Base-by-base conservation (phyloP, 208 protist species). In the Porcisia hertigi region DNA sequence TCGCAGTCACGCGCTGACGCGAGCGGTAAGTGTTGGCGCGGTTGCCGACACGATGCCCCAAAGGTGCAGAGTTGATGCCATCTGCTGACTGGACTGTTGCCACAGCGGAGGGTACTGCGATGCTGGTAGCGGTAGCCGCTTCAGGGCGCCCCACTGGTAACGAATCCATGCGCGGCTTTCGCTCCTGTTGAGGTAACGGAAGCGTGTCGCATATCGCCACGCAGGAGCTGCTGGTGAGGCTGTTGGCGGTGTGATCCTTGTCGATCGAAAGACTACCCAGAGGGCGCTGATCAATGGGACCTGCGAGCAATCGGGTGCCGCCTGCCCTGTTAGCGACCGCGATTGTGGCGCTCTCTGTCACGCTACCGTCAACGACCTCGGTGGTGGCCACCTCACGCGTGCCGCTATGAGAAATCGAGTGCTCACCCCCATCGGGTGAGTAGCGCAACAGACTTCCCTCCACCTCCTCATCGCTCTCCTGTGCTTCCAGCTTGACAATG, bases 401-500 rank as follows among this genome's bases (percentile, higher is more conserved):
- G 30, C 18, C 34, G 53, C 25, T 57, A 8, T 23, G 69, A 25
- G 49, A 57, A 25, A 3, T 49, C 8, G 69, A 72, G 69, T 43
- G 36, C 16, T 45, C 20, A 3, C 34, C 53, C 34, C 34, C 53
- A 23, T 72, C 36, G 45, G 41, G 25, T 11, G 53, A 18, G 34
- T 20, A 30, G 2, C 5, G 53, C 16, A 23, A n/a, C 55, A 60
- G 49, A 16, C 47, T 47, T n/a, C 45, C 73, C 18, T 55, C 75
- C 39, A 43, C 73, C 18, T 76, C 77, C 47, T 75, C 67, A 23
- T 79, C 69, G 47, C 72, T 77, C n/a, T 73, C 74, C 41, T 83
- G 69, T 49, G 76, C 71, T n/a, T 85, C 77, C 43, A 83, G 70
- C 18, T 71, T 36, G 36, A 71, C 43, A 16, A 77, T 59, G 64